A percentile compares a stretch with the other conserved stretches of the same genome.
Conservation (phyloP, 164 flowering plant genomes). For the Piper betle region DNA sequence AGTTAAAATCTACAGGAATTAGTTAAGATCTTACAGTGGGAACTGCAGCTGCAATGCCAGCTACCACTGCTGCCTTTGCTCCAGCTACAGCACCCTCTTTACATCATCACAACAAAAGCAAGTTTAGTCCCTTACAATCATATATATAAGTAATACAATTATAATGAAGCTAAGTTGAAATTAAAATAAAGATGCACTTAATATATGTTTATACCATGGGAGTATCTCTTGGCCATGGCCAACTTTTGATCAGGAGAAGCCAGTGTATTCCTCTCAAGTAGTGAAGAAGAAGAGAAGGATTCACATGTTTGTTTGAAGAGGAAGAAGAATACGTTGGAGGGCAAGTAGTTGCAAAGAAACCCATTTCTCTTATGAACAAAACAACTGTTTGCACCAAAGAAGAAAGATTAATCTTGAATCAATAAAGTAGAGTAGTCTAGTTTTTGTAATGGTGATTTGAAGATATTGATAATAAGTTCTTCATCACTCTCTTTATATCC, state of each 20-base stretch:
- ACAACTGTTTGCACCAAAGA: too few relatives aligned
- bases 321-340: background rate
- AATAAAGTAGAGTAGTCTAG: too few relatives aligned
- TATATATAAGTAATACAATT: too few relatives aligned
- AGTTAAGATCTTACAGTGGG: conserved; percentile 55
- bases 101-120: background rate
- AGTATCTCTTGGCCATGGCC: conserved; percentile 67
- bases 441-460: too few relatives aligned
- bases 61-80: conserved; percentile 75
- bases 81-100: conserved; percentile 76
- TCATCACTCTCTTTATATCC: background rate
- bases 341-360: background rate
- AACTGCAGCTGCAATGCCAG: conserved; percentile 64
- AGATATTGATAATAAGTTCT: background rate
- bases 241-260: conserved; percentile 51
- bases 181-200: background rate
- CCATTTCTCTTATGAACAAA: background rate
- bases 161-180: too few relatives aligned
- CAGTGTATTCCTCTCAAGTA: conserved; percentile 24
- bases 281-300: conserved; percentile 19
- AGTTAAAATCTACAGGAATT: too few relatives aligned
- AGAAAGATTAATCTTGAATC: too few relatives aligned
- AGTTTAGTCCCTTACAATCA: too few relatives aligned
- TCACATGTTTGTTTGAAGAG: conserved; percentile 2
- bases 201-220: conserved; percentile 36